Evolutionary conservation across 495 filamentous ascomycete species (phyloP), one percentile per base, ranked within the genome.

Genomic region (Aspergillus bertholletiae): DNA sequence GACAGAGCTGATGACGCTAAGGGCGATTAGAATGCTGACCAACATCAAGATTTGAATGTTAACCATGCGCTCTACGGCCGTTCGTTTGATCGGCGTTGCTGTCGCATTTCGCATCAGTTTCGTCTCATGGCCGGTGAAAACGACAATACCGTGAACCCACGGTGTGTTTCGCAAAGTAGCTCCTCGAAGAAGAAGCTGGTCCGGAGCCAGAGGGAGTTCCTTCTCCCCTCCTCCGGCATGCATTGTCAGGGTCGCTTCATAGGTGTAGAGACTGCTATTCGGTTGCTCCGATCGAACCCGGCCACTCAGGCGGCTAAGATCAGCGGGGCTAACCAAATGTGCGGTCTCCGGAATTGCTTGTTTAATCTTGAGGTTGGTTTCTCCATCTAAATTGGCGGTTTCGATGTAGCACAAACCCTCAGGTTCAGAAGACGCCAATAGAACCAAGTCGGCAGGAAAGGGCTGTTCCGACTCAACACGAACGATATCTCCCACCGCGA

Each of bases 81-180:
- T 99, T 46, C 90, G 86, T 77, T 99, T 99, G 70, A 99, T 97
- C 32, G 95, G 94, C 2, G 95, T 88, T 12, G 95, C 95, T 8
- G 93, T 97, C 24, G 95, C 95, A 68, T 99, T 99, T 53, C 95
- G 84, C 95, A 99, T 97, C 61, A 99, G 78, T 69, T 99, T 99
- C 24, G 95, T 97, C 74, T 99, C 93, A 68, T 99, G 95, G 52
- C 95, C 95, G 18, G 92, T 99, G 60, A 99, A 99, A 15, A 97
- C 92, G 55, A 97, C 95, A 50, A 94, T 84, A 27, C 92, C 95
- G 68, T 97, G 90, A 50, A 99, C 85, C 95, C 95, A 99, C 20
- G 93, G 93, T 9, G 95, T 99, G 61, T 99, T 99, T 50, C 95
- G 82, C 39, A 99, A 75, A 4, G 94, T 97, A 12, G 95, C 95